These are phyloP conservation scores for Trichophyton verrucosum DNA, from an alignment of 2,329 filamentous ascomycete species.

Conservation along the genomic window DNA sequence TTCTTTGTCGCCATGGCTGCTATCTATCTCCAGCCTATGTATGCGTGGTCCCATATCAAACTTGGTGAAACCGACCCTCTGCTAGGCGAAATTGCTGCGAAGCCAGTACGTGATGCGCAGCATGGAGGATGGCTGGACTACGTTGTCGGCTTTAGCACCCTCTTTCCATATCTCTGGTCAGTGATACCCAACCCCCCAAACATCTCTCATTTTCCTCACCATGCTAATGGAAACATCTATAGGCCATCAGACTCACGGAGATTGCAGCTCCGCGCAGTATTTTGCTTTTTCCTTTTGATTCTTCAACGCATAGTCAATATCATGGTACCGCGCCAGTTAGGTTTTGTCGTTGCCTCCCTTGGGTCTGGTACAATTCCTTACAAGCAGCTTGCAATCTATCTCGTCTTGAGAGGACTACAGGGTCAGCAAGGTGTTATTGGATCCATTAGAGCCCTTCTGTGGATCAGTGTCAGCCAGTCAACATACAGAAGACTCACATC, in stretches of 20 bases:
- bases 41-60: background rate
- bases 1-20: background rate
- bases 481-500: slow-evolving; percentile 34
- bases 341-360: slow-evolving; percentile 30
- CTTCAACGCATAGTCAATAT: slow-evolving; percentile 36
- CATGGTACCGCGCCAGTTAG: slow-evolving; percentile 34
- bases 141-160: background rate
- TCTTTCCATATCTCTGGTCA: background rate
- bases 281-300: slow-evolving; percentile 33
- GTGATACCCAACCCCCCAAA: background rate
- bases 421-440: slow-evolving; percentile 37
- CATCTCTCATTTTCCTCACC: background rate
- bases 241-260: background rate
- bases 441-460: slow-evolving; percentile 33
- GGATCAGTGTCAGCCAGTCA: slow-evolving; percentile 38
- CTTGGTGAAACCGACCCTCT: background rate
- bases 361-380: slow-evolving; percentile 33
- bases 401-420: slow-evolving; percentile 36
- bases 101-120: background rate
- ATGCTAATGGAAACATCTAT: background rate
- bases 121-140: background rate
- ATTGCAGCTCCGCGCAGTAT: slow-evolving; percentile 28
- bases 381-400: slow-evolving; percentile 34
- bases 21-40: background rate
- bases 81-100: background rate